Conservation (phyloP, 768 basidiomycete genomes). For the Trametes maxima region DNA sequence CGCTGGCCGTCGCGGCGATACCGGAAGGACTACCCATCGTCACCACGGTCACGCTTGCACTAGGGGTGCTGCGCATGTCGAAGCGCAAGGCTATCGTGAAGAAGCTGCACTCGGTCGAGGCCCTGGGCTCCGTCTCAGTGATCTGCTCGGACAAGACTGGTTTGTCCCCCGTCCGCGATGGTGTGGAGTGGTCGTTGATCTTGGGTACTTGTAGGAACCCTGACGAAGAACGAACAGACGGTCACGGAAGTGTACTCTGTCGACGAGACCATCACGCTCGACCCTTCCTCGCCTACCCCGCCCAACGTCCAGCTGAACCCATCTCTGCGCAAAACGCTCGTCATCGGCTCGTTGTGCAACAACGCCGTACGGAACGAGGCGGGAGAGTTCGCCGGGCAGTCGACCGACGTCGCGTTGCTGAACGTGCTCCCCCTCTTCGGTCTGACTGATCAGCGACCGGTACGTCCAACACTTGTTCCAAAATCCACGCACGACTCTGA, state of each 20-base stretch:
- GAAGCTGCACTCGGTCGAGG: slow-evolving; percentile 93
- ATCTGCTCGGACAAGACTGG: slow-evolving; percentile 98
- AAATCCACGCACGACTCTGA: background rate
- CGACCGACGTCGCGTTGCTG: slow-evolving; percentile 90
- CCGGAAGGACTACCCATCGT: slow-evolving; percentile 97
- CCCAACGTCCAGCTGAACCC: slow-evolving; percentile 48
- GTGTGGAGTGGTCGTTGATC: background rate
- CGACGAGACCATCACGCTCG: slow-evolving; percentile 75
- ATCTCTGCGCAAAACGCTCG: slow-evolving; percentile 73
- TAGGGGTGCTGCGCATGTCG: slow-evolving; percentile 93
- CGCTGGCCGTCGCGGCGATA: slow-evolving; percentile 96
- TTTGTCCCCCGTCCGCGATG: slow-evolving; percentile 32
- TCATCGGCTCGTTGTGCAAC: slow-evolving; percentile 89
- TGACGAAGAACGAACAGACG: slow-evolving; percentile 96
- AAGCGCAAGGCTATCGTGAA: slow-evolving; percentile 96
- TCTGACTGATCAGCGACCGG: slow-evolving; percentile 68
- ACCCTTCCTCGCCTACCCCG: slow-evolving; percentile 49
- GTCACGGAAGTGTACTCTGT: slow-evolving; percentile 87
- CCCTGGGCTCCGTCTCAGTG: slow-evolving; percentile 92
- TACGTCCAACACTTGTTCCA: slow-evolving; percentile 39
- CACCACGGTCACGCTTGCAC: slow-evolving; percentile 93
- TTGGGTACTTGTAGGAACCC: slow-evolving; percentile 56
- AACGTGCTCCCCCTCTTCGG: slow-evolving; percentile 74
- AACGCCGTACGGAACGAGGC: slow-evolving; percentile 75
- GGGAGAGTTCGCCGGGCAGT: slow-evolving; percentile 79